Evolutionary conservation across 495 filamentous ascomycete species (phyloP).

Genomic region (Tuber brumale): DNA sequence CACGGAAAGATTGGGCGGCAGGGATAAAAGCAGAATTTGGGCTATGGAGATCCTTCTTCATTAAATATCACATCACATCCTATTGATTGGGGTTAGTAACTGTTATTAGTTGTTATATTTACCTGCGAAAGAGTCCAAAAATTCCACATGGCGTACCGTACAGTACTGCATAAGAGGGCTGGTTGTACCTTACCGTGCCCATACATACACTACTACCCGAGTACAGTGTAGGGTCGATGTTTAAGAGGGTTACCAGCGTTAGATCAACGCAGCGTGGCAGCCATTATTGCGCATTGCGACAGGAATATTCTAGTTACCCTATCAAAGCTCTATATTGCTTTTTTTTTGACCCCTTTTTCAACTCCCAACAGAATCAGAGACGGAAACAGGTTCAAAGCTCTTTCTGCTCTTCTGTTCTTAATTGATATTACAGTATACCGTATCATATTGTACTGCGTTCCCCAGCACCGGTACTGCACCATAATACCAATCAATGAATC

Average conservation of each 20-base stretch:
- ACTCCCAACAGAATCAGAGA: neutral
- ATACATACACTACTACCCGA: too few relatives aligned
- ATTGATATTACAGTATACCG: neutral
- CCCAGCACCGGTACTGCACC: neutral
- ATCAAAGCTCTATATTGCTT: neutral
- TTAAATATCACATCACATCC: neutral
- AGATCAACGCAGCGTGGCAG: neutral
- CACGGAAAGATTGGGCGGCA: neutral
- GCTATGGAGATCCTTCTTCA: neutral
- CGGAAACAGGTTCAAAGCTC: neutral
- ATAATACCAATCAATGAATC: neutral
- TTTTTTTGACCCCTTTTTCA: neutral
- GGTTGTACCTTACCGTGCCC: neutral
- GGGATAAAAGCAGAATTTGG: neutral
- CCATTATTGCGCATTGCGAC: neutral
- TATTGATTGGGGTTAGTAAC: slow-evolving; percentile 4
- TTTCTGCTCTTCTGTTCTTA: too few relatives aligned
- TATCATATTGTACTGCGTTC: neutral
- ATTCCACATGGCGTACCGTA: neutral
- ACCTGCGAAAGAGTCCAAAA: neutral
- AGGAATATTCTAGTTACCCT: neutral
- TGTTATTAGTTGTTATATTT: neutral
- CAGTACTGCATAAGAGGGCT: neutral
- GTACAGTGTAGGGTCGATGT: too few relatives aligned
- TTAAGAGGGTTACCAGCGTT: too few relatives aligned